A percentile compares a stretch with the other conserved stretches of the same genome.
Conservation (phyloP, 1,284 basidiomycete species). For the Microbotryum silenes-acaulis region DNA sequence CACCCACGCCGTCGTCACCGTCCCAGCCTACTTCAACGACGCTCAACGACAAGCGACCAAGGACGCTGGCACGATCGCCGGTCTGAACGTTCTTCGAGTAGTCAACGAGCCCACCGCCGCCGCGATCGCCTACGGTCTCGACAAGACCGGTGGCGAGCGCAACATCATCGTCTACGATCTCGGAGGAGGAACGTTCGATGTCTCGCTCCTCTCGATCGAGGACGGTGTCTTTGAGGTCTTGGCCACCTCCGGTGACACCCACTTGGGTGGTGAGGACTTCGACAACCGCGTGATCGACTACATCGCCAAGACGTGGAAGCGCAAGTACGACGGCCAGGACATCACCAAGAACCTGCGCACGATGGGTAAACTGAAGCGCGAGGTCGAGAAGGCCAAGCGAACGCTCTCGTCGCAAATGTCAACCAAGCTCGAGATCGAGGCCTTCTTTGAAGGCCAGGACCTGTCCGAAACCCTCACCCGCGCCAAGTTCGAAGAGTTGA, state of each 20-base stretch:
- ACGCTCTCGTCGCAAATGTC: constrained; percentile 76
- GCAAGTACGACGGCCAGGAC: constrained; percentile 71
- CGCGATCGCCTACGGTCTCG: constrained; percentile 90
- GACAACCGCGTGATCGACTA: constrained; percentile 93
- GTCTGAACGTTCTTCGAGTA: constrained; percentile 91
- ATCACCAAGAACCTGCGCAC: constrained; percentile 61
- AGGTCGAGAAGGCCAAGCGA: constrained; percentile 98
- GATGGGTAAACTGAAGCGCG: constrained; percentile 93
- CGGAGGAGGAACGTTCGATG: constrained; percentile 98
- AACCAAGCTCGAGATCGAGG: constrained; percentile 65
- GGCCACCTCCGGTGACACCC: constrained; percentile 96
- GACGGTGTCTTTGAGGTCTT: constrained; percentile 96
- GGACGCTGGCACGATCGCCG: constrained; percentile 94
- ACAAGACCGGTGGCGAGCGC: constrained; percentile 81
- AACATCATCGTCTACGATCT: constrained; percentile 98
- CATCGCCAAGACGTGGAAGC: constrained; percentile 88
- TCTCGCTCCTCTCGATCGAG: constrained; percentile 90
- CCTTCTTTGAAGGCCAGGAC: constrained; percentile 91
- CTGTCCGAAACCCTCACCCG: constrained; percentile 93
- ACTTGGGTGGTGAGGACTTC: constrained; percentile 98
- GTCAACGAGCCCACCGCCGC: constrained; percentile 99
- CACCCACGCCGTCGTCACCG: constrained; percentile 95
- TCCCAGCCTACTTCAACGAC: constrained; percentile 97
- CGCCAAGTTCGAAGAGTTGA: constrained; percentile 97
- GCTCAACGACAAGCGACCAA: constrained; percentile 98